Base-by-base conservation (phyloP, 305 asterid species). In the Fraxinus ornus region DNA sequence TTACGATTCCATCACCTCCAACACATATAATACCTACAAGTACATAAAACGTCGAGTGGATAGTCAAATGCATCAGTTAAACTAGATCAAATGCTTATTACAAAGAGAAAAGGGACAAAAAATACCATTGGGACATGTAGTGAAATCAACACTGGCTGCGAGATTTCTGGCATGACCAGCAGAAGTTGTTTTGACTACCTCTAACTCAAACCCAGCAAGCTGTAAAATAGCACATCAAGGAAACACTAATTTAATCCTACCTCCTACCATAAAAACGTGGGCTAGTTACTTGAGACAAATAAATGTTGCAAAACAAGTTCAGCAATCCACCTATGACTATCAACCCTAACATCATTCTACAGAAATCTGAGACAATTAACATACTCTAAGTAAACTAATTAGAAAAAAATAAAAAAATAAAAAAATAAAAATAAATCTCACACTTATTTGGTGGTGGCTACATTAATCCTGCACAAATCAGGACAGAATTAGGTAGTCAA, bases 111-210 rank as follows among this genome's bases (percentile, higher is more conserved):
- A 73, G 57, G 39, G 36, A 41, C 60, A 21, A 36, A 15, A 19
- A 75, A 24, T 93, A 94, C 98, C 98, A 85, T 90, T 95, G 82
- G 97, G 97, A 84, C 98, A 93, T 82, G 94, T 85, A 83, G 91
- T 90, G 88, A 94, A 93, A 82, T 93, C 98, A 66, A 90, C 97
- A 89, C 89, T 86, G 30, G 94, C 91, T 15, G 97, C 98, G 57
- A 94, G 97, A 72, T 91, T 93, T 88, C 93, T 93, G 55, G 98
- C 98, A 91, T 94, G 98, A 83, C 98, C 98, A 78, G 97, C 97
- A 85, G 92, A 91, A 86, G 94, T 90, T 87, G 98, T 94, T 83
- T 93, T 93, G 72, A 93, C 95, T 82, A 94, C 93, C 86, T 94
- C 97, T 86, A 94, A 84, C 86, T 91, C 90, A 91, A 94, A 94